A percentile compares a stretch with the other conserved stretches of the same genome.
phyloP scores from a whole-genome alignment of 306 rosid species.

The Vachellia collinsii region DNA sequence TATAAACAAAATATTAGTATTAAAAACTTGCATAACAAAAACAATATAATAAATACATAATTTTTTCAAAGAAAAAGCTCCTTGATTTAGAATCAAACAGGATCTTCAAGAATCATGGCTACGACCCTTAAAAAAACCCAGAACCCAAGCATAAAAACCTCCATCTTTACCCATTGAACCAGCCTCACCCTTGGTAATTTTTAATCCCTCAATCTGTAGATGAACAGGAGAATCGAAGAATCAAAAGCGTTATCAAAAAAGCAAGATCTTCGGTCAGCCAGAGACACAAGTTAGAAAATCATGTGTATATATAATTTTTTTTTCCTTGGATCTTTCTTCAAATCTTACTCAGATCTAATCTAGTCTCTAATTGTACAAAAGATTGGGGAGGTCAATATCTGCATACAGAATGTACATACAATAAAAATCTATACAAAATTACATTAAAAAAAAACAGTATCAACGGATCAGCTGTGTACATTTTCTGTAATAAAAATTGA shows the following conservation, averaged over 20 bases:
- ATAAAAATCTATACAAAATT: constrained; percentile 70
- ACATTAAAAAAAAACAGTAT: constrained; percentile 38
- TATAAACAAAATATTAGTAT: no score
- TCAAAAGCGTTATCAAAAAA: not conserved
- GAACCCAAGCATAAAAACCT: no score
- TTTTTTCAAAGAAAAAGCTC: no score
- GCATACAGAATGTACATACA: constrained; percentile 67
- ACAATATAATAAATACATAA: no score
- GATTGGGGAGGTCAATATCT: constrained; percentile 52
- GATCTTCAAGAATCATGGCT: no score
- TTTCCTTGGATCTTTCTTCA: constrained; percentile 16
- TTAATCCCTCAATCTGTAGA: no score
- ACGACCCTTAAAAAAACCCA: no score
- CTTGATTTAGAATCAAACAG: no score
- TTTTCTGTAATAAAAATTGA: constrained; percentile 37
- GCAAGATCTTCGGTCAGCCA: not conserved
- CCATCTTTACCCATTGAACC: no score
- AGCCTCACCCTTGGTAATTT: no score
- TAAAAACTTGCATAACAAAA: no score
- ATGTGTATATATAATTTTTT: not conserved
- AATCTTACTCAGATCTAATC: constrained; percentile 39
- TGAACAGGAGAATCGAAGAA: not conserved
- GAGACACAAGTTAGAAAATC: constrained; percentile 5
- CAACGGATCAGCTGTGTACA: constrained; percentile 21
- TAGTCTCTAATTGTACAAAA: constrained; percentile 46